phyloP scores from a whole-genome alignment of 768 basidiomycete species.

The Boletellus ananiceps region DNA sequence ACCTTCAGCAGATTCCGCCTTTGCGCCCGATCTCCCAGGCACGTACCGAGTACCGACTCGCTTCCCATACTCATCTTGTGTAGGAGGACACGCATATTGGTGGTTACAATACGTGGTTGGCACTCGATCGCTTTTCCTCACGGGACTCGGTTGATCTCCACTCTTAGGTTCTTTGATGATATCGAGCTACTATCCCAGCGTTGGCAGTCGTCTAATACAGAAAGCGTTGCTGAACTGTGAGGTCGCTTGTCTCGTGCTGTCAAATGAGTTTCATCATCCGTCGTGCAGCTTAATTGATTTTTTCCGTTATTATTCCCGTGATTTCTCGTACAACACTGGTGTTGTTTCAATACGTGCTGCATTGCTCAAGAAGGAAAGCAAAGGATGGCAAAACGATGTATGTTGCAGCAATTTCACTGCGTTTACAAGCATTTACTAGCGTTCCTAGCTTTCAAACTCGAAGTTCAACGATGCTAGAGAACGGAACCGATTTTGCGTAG shows the following conservation, averaged over 20 bases:
- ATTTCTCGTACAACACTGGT: slow-evolving; percentile 87
- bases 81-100: slow-evolving; percentile 79
- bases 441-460: slow-evolving; percentile 41
- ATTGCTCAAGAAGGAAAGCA: slow-evolving; percentile 81
- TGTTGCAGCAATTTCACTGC: slow-evolving; percentile 21
- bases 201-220: slow-evolving; percentile 92
- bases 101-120: slow-evolving; percentile 78
- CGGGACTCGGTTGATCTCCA: slow-evolving; percentile 6
- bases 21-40: slow-evolving; percentile 81
- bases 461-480: slow-evolving; percentile 74
- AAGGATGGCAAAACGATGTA: slow-evolving; percentile 95
- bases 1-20: slow-evolving; percentile 92
- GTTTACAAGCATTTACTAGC: slow-evolving; percentile 6
- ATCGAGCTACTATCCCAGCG: slow-evolving; percentile 85
- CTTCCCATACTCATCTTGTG: slow-evolving; percentile 9
- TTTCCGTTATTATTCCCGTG: slow-evolving; percentile 93
- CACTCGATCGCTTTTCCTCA: slow-evolving; percentile 6
- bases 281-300: slow-evolving; percentile 86
- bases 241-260: slow-evolving; percentile 24
- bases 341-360: slow-evolving; percentile 91
- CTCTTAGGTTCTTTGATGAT: slow-evolving; percentile 90
- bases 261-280: slow-evolving; percentile 4
- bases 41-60: slow-evolving; percentile 14
- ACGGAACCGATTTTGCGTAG: slow-evolving; percentile 92
- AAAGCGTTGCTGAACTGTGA: slow-evolving; percentile 89